A percentile compares a stretch with the other conserved stretches of the same genome.
These are phyloP conservation scores for Astraeus odoratus DNA, from an alignment of 768 basidiomycete genomes.

Conservation along the genomic window DNA sequence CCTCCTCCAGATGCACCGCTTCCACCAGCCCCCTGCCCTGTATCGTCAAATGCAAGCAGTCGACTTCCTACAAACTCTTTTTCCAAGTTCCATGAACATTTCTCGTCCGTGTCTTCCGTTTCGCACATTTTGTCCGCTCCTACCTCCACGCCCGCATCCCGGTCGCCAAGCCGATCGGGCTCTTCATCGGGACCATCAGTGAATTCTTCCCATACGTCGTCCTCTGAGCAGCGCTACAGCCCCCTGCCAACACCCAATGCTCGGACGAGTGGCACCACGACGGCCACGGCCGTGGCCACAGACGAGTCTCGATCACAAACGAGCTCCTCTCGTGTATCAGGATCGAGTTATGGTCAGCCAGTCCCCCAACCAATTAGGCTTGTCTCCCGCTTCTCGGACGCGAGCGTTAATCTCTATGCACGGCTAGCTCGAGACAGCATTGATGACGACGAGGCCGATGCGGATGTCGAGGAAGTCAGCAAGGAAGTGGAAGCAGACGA, in stretches of 20 bases:
- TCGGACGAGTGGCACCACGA: not conserved
- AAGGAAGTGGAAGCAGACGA: slow-evolving; percentile 10
- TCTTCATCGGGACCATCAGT: slow-evolving; percentile 25
- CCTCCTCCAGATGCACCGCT: slow-evolving; percentile 25
- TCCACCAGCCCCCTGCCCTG: slow-evolving; percentile 18
- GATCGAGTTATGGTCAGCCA: slow-evolving; percentile 15
- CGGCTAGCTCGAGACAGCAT: slow-evolving; percentile 10
- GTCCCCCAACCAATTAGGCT: not conserved
- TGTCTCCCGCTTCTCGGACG: slow-evolving; percentile 16
- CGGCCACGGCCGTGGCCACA: not conserved
- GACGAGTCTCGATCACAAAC: slow-evolving; percentile 17
- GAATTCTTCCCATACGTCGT: slow-evolving; percentile 17
- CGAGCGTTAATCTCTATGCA: slow-evolving; percentile 14
- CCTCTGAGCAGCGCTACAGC: slow-evolving; percentile 13
- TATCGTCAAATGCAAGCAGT: not conserved
- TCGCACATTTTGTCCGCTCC: slow-evolving; percentile 9
- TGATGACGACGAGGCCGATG: slow-evolving; percentile 15
- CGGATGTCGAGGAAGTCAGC: slow-evolving; percentile 12
- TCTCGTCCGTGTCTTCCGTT: slow-evolving; percentile 23
- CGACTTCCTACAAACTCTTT: slow-evolving; percentile 9
- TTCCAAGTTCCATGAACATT: slow-evolving; percentile 29
- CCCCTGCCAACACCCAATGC: not conserved
- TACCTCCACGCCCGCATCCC: slow-evolving; percentile 14
- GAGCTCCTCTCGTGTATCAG: slow-evolving; percentile 15
- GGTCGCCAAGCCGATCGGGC: slow-evolving; percentile 18